A percentile compares a stretch with the other conserved stretches of the same genome.
phyloP scores from a whole-genome alignment of 306 rosid genomes.

The Vicia faba region DNA sequence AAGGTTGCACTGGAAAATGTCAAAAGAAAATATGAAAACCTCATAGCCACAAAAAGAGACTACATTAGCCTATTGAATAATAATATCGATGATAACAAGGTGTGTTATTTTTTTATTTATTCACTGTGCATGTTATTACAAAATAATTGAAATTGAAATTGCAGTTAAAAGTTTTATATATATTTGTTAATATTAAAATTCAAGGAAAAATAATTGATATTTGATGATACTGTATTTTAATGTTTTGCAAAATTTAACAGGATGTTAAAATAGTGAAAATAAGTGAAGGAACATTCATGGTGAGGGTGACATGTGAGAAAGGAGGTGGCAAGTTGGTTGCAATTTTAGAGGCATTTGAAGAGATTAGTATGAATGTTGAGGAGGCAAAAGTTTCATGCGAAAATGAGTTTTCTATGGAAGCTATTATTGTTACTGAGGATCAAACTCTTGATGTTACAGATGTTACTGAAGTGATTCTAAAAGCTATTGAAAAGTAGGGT shows the following conservation, averaged over 20 bases:
- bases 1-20: conserved; percentile 40
- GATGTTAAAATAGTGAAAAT: conserved; percentile 78
- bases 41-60: conserved; percentile 40
- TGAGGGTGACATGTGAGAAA: conserved; percentile 64
- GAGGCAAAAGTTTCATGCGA: conserved; percentile 75
- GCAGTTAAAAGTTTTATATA: too few species aligned
- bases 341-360: conserved; percentile 65
- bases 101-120: conserved; percentile 4
- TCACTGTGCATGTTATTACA: too few species aligned
- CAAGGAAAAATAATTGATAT: neutral
- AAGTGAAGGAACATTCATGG: conserved; percentile 49
- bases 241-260: conserved; percentile 38
- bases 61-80: conserved; percentile 23
- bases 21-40: conserved; percentile 48
- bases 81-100: conserved; percentile 42
- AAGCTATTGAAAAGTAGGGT: conserved; percentile 48
- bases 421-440: conserved; percentile 55
- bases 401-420: conserved; percentile 63
- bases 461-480: conserved; percentile 47
- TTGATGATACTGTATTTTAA: neutral
- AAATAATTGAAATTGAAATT: too few species aligned
- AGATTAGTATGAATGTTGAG: conserved; percentile 60
- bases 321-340: conserved; percentile 63
- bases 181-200: too few species aligned
- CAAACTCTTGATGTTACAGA: conserved; percentile 44